Conservation (phyloP, 116 monocot species). For the Zostera marina region DNA sequence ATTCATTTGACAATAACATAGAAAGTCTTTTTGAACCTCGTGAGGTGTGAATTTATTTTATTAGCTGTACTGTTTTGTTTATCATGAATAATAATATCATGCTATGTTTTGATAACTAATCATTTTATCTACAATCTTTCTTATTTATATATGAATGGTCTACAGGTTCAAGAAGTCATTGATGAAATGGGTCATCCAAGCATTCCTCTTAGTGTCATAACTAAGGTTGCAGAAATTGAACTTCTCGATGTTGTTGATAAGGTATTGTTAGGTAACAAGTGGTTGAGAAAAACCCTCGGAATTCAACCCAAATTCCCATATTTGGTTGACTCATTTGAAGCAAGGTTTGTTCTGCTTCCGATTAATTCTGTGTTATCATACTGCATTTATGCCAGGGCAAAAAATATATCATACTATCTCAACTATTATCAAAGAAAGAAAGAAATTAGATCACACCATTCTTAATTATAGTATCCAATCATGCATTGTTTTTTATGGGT, state of each 20-base stretch:
- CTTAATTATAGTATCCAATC: not conserved
- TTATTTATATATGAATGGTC: not conserved
- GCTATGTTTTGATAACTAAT: not conserved
- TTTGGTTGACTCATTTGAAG: constrained; percentile 93
- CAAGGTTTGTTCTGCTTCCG: constrained; percentile 31
- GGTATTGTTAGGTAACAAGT: constrained; percentile 77
- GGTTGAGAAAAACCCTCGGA: constrained; percentile 87
- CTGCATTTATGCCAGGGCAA: not conserved
- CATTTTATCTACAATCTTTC: not conserved
- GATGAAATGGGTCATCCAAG: constrained; percentile 75
- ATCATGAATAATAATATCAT: not conserved
- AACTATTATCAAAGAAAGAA: no score
- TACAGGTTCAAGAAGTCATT: constrained; percentile 84
- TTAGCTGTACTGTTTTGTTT: not conserved
- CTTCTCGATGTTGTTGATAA: constrained; percentile 74
- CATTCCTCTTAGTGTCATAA: constrained; percentile 61
- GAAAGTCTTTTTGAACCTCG: constrained; percentile 82
- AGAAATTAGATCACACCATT: no score
- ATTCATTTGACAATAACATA: constrained; percentile 48
- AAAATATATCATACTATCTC: no score
- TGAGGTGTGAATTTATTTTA: constrained; percentile 35
- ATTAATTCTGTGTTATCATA: not conserved
- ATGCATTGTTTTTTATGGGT: not conserved
- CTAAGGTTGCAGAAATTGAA: constrained; percentile 82
- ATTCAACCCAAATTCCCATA: constrained; percentile 95